These are phyloP conservation scores for Ogataea trehalophila DNA, from an alignment of 805 yeast species.

Conservation along the genomic window DNA sequence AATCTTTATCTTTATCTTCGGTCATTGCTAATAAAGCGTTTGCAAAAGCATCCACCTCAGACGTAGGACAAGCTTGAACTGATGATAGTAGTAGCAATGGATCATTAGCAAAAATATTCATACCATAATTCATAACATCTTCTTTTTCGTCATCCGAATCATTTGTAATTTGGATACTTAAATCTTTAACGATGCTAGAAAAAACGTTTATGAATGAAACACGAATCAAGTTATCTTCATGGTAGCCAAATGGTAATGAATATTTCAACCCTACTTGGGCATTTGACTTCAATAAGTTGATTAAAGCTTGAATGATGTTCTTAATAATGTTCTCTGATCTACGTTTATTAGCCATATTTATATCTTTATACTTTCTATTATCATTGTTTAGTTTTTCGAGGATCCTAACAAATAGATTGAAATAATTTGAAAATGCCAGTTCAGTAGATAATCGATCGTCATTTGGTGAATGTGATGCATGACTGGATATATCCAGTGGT, in stretches of 20 bases:
- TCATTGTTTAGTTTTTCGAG: conserved; percentile 39
- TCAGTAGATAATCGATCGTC: conserved; percentile 30
- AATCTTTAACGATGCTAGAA: conserved; percentile 48
- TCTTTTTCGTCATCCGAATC: conserved; percentile 8
- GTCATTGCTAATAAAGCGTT: conserved; percentile 56
- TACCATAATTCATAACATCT: conserved; percentile 7
- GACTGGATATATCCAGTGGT: conserved; percentile 54
- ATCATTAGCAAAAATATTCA: conserved; percentile 22
- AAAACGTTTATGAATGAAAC: conserved; percentile 75
- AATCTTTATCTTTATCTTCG: conserved; percentile 34
- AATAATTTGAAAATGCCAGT: conserved; percentile 64
- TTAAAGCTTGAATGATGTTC: conserved; percentile 58
- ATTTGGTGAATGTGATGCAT: conserved; percentile 31
- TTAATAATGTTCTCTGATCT: conserved; percentile 55
- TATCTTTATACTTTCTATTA: conserved; percentile 5
- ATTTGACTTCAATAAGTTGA: conserved; percentile 67
- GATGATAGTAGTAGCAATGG: conserved; percentile 46
- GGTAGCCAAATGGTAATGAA: conserved; percentile 76
- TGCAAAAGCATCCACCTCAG: conserved; percentile 69
- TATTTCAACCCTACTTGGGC: conserved; percentile 71
- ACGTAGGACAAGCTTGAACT: conserved; percentile 58
- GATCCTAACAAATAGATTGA: conserved; percentile 53
- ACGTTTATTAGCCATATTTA: conserved; percentile 34
- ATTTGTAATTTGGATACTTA: conserved; percentile 16
- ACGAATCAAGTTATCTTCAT: conserved; percentile 58